Percentiles rank a stretch among this genome's conserved stretches.
Evolutionary conservation across 306 rosid genomes (phyloP).

Genomic region (Corylus heterophylla): DNA sequence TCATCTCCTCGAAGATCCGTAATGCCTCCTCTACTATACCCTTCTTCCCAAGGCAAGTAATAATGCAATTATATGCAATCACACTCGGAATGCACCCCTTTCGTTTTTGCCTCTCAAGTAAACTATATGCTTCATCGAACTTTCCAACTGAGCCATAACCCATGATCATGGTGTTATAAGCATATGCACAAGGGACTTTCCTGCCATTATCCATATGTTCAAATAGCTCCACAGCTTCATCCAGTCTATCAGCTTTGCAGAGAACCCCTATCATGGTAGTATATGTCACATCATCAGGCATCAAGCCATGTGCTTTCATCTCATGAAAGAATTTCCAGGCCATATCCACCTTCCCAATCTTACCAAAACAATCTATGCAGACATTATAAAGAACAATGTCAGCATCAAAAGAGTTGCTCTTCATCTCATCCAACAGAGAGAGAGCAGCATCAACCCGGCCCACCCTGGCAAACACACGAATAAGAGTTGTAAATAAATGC

Average conservation of each 20-base stretch:
- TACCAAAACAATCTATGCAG: slow-evolving; percentile 91
- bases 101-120: slow-evolving; percentile 87
- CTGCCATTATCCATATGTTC: slow-evolving; percentile 72
- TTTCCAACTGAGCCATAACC: slow-evolving; percentile 89
- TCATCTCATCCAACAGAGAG: slow-evolving; percentile 91
- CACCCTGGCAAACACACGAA: slow-evolving; percentile 76
- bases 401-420: slow-evolving; percentile 64
- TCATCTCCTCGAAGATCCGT: slow-evolving; percentile 69
- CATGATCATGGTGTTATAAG: slow-evolving; percentile 97
- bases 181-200: slow-evolving; percentile 92
- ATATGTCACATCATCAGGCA: slow-evolving; percentile 84
- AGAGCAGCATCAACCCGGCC: slow-evolving; percentile 84
- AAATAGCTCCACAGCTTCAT: slow-evolving; percentile 77
- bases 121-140: slow-evolving; percentile 80
- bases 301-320: slow-evolving; percentile 65
- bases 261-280: slow-evolving; percentile 96
- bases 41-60: slow-evolving; percentile 82
- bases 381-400: slow-evolving; percentile 89
- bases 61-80: slow-evolving; percentile 80
- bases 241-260: slow-evolving; percentile 74
- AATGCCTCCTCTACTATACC: slow-evolving; percentile 73
- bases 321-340: slow-evolving; percentile 99
- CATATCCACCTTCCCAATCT: slow-evolving; percentile 89
- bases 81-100: slow-evolving; percentile 88
- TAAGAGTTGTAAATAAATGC: slow-evolving; percentile 84